phyloP scores from a whole-genome alignment of 208 protist genomes.

The Trypanosomatidae sp. region DNA sequence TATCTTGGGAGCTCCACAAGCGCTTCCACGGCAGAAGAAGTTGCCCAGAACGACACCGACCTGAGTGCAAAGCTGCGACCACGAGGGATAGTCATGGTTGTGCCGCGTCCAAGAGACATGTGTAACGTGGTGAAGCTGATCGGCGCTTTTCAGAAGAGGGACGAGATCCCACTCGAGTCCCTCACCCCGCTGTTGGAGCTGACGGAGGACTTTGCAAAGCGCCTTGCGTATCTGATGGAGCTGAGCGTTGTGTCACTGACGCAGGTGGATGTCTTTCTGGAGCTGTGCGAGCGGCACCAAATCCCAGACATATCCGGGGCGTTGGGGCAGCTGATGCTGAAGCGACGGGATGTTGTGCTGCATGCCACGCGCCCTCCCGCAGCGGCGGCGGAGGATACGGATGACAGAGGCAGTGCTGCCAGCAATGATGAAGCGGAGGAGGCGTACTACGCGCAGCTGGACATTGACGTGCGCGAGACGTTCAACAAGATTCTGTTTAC shows the following conservation, averaged over 20 bases:
- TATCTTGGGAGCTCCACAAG: slow-evolving; percentile 4
- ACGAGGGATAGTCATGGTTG: slow-evolving; percentile 11
- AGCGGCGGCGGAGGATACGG: not conserved
- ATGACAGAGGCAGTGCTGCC: not conserved
- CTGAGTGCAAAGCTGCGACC: not conserved
- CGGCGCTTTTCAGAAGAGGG: slow-evolving; percentile 36
- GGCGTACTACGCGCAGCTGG: slow-evolving; percentile 48
- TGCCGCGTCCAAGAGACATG: slow-evolving; percentile 67
- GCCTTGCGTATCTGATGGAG: slow-evolving; percentile 38
- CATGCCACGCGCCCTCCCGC: not conserved
- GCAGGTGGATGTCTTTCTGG: slow-evolving; percentile 52
- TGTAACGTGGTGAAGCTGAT: slow-evolving; percentile 39
- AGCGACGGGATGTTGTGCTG: slow-evolving; percentile 19
- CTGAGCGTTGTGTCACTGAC: slow-evolving; percentile 49
- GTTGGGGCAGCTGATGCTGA: slow-evolving; percentile 28
- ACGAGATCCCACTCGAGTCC: slow-evolving; percentile 51
- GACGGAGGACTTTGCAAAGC: slow-evolving; percentile 57
- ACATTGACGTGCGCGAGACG: slow-evolving; percentile 77
- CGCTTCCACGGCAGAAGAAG: not conserved
- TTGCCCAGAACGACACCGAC: not conserved
- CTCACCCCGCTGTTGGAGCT: slow-evolving; percentile 51
- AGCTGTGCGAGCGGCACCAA: slow-evolving; percentile 41
- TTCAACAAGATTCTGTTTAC: slow-evolving; percentile 50
- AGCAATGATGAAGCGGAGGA: slow-evolving; percentile 24
- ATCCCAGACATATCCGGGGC: slow-evolving; percentile 50